Evolutionary conservation across 148 eudicot genomes (phyloP), one percentile per base, ranked within the genome.

Genomic region (Euryodendron excelsum): DNA sequence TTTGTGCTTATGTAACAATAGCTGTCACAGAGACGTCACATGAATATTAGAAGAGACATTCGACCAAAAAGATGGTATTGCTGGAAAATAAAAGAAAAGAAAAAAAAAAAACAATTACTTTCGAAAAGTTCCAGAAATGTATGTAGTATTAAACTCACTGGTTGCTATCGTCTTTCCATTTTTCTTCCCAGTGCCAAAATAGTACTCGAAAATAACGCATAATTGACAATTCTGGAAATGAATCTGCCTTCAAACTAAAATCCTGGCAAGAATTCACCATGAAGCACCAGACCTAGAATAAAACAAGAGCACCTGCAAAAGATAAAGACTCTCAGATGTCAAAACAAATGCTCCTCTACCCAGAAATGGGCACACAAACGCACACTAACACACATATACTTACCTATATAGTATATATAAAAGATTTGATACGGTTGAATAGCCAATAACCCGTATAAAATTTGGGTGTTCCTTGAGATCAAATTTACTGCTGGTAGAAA

Each of bases 201-300:
- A 73, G 37, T 21, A 36, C 64, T 73, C 33, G 45, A 53, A 31
- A 55, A 8, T 53, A 56, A 21, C 56, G 64, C 64, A 56, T 72
- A 52, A 72, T 31, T 31, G 75, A 58, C 41, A 52, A 53, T 73
- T 33, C 76, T 0, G 44, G 17, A 23, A 34, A 55, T 73, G 65
- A 73, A 55, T 56, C 62, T n/a, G 65, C 76, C 76, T 73, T 55
- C 64, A 36, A 73, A 73, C 72, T 28, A 73, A 73, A 73, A 73
- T 73, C 48, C 64, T n/a, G 76, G 76, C 45, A 73, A 56, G 76
- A 37, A 73, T 73, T 56, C 64, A 73, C 64, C 48, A 56, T 56
- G n/a, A 73, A 73, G 76, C 76, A 73, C 76, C 48, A 56, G 64
- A 73, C 64, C 62, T 12, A 13, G 21, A 55, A 73, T n/a, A 18